A percentile compares a stretch with the other conserved stretches of the same genome.
phyloP scores from a whole-genome alignment of 805 yeast genomes.

The Ogataea methanolica region DNA sequence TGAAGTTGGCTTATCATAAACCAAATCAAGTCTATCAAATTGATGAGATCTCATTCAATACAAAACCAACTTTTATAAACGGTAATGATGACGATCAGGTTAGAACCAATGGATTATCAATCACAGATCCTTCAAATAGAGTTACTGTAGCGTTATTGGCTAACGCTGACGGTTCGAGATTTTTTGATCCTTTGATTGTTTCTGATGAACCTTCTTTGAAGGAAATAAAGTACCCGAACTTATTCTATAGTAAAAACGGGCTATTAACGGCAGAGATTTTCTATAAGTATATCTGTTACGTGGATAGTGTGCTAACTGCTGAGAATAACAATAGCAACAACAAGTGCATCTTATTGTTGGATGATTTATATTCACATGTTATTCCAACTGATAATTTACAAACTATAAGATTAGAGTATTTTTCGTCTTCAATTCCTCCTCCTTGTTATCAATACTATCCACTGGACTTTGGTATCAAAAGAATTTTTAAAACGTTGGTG shows the following conservation, averaged over 20 bases:
- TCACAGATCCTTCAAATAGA: conserved; percentile 13
- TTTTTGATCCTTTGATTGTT: conserved; percentile 27
- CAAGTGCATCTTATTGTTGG: conserved; percentile 27
- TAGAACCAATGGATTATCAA: conserved; percentile 7
- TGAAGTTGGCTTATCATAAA: conserved; percentile 11
- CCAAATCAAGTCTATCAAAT: conserved; percentile 31
- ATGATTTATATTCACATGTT: conserved; percentile 33
- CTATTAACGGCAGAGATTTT: conserved; percentile 24
- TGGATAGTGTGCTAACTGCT: conserved; percentile 11
- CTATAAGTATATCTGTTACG: conserved; percentile 17
- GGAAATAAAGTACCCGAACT: conserved; percentile 6
- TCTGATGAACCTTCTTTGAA: conserved; percentile 14
- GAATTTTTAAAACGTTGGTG: conserved; percentile 29
- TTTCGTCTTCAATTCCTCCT: conserved; percentile 17
- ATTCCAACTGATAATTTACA: conserved; percentile 27
- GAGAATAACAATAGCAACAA: conserved; percentile 9
- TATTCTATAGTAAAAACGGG: conserved; percentile 21
- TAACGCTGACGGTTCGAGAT: conserved; percentile 26
- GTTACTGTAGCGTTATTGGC: conserved; percentile 24
- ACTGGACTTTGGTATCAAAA: conserved; percentile 29
- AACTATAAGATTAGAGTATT: conserved; percentile 29
- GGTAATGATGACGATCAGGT: conserved; percentile 5
- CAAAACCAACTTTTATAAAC: conserved; percentile 17
- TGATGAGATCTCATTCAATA: conserved; percentile 31
- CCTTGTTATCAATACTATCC: conserved; percentile 24